phyloP scores from a whole-genome alignment of 305 asterid species.

The Coffea humblotiana region DNA sequence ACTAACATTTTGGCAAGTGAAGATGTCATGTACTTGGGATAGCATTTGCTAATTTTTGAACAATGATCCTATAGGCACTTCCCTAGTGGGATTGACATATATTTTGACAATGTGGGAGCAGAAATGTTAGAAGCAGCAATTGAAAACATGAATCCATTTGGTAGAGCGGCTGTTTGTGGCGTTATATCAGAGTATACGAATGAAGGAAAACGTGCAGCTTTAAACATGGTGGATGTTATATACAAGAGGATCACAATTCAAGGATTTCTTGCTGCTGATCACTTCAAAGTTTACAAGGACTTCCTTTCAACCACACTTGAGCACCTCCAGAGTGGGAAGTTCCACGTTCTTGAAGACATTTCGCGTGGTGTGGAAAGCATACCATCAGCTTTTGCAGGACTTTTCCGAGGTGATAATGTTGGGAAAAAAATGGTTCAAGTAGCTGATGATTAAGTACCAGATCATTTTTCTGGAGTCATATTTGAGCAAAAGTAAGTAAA shows the following conservation, averaged over 20 bases:
- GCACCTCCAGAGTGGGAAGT: conserved; percentile 41
- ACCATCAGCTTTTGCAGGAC: conserved; percentile 54
- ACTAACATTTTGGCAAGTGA: too few relatives aligned
- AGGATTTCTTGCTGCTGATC: conserved; percentile 63
- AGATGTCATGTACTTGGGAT: background rate
- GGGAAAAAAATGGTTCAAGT: conserved; percentile 65
- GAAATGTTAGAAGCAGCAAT: conserved; percentile 21
- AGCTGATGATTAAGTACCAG: conserved; percentile 25
- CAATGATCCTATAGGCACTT: conserved; percentile 37
- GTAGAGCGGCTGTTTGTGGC: conserved; percentile 69
- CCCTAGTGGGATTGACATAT: conserved; percentile 78
- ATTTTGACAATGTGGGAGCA: conserved; percentile 78
- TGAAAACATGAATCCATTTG: conserved; percentile 59
- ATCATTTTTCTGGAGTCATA: background rate
- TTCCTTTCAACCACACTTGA: conserved; percentile 46
- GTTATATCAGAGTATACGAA: conserved; percentile 65
- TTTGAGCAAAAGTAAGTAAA: background rate
- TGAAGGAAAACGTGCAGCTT: conserved; percentile 30
- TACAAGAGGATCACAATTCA: conserved; percentile 63
- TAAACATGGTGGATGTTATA: conserved; percentile 52
- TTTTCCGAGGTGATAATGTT: conserved; percentile 57
- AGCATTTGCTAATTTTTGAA: background rate
- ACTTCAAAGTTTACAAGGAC: conserved; percentile 36
- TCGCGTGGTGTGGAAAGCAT: conserved; percentile 56
- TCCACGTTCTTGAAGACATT: conserved; percentile 53